Evolutionary conservation across 139 green algal species (phyloP).

Genomic region (Auxenochlorella protothecoides): DNA sequence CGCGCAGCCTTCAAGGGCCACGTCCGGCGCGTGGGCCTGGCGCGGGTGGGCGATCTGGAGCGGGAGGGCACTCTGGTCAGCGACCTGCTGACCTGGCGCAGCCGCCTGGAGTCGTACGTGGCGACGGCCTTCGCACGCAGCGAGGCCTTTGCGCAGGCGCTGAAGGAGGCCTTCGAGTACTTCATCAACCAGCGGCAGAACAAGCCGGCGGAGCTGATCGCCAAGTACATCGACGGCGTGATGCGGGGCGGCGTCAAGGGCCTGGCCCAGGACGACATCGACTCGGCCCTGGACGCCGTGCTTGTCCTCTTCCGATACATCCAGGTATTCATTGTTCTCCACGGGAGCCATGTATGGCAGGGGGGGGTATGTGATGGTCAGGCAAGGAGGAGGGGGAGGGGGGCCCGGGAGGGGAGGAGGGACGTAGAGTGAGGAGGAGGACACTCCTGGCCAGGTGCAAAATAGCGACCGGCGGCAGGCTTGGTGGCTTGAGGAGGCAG

Average conservation of each 20-base stretch:
- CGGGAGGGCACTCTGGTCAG: slow-evolving; percentile 55
- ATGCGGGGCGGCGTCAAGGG: slow-evolving; percentile 67
- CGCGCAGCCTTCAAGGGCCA: slow-evolving; percentile 57
- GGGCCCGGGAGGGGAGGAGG: too few relatives aligned
- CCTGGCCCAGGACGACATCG: slow-evolving; percentile 72
- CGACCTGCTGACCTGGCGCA: background rate
- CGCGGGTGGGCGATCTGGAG: slow-evolving; percentile 69
- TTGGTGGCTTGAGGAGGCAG: too few relatives aligned
- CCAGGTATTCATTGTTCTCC: slow-evolving; percentile 24
- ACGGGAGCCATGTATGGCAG: background rate
- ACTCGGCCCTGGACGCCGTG: slow-evolving; percentile 72
- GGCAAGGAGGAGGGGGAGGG: background rate
- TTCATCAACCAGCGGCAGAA: slow-evolving; percentile 86
- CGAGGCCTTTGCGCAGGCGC: slow-evolving; percentile 53
- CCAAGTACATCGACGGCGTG: slow-evolving; percentile 87
- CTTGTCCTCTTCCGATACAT: slow-evolving; percentile 90
- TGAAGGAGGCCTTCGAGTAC: slow-evolving; percentile 88
- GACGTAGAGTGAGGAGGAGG: too few relatives aligned
- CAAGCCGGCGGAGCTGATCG: slow-evolving; percentile 86
- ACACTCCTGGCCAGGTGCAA: too few relatives aligned
- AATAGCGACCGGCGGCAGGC: too few relatives aligned
- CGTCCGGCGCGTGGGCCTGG: slow-evolving; percentile 31
- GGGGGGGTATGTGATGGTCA: background rate
- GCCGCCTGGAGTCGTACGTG: slow-evolving; percentile 55
- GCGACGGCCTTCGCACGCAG: slow-evolving; percentile 36